Conservation (phyloP, 2,329 filamentous ascomycete species). For the Ceratocystis lukuohia region DNA sequence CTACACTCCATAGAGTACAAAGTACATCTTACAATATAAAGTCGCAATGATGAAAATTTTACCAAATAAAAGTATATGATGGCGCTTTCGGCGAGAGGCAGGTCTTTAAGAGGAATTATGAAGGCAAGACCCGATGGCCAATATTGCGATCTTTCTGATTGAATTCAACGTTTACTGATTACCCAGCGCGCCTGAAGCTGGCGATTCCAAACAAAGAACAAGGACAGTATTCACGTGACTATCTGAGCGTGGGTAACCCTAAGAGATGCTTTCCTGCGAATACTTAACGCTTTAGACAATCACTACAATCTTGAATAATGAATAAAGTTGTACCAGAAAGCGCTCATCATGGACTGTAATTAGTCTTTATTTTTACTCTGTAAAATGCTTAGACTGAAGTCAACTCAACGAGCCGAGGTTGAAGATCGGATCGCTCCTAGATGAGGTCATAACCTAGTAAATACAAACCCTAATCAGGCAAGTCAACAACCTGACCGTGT, state of each 20-base stretch:
- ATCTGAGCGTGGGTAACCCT: not conserved
- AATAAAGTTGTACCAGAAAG: not conserved
- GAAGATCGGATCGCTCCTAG: not conserved
- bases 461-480: not conserved
- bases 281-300: not conserved
- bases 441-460: not conserved
- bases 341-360: too few species aligned
- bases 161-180: not conserved
- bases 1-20: not conserved
- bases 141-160: too few species aligned
- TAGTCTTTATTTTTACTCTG: too few species aligned
- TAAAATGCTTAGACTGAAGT: not conserved
- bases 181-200: not conserved
- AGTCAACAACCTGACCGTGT: constrained; percentile 1
- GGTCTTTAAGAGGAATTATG: not conserved
- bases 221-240: not conserved
- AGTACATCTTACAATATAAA: not conserved
- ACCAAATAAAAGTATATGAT: not conserved
- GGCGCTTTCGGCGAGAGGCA: not conserved
- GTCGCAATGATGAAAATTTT: not conserved
- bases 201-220: not conserved
- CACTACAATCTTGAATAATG: not conserved
- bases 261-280: not conserved
- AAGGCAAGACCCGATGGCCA: too few species aligned
- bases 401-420: not conserved